These are phyloP conservation scores for Neurospora sp. DNA, from an alignment of 495 filamentous ascomycete genomes.

Conservation along the genomic window DNA sequence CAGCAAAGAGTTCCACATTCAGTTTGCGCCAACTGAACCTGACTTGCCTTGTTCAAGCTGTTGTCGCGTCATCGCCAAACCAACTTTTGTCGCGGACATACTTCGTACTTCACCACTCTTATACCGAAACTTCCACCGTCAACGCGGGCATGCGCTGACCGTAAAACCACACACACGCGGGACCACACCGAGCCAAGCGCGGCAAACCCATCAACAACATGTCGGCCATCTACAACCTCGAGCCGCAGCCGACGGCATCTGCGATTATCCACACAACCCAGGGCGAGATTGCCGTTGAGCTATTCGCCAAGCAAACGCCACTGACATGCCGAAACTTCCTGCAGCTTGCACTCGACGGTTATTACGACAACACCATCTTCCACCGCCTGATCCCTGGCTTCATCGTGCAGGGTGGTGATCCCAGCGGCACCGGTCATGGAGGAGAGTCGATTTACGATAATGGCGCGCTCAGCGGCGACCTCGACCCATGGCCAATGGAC, in stretches of 20 bases:
- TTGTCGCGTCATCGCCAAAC: neutral
- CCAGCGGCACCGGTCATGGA: slow-evolving; percentile 75
- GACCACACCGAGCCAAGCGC: neutral
- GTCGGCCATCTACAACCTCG: slow-evolving; percentile 85
- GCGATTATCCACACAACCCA: slow-evolving; percentile 80
- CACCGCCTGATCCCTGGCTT: slow-evolving; percentile 88
- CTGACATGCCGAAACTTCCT: slow-evolving; percentile 92
- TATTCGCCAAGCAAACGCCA: slow-evolving; percentile 90
- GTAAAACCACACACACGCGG: neutral
- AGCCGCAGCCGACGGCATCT: slow-evolving; percentile 85
- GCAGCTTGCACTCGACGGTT: slow-evolving; percentile 85
- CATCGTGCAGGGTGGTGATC: slow-evolving; percentile 85
- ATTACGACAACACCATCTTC: slow-evolving; percentile 87
- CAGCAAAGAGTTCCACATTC: neutral
- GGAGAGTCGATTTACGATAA: slow-evolving; percentile 87
- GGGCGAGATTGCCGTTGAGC: slow-evolving; percentile 79
- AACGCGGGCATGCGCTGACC: neutral
- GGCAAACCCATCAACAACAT: slow-evolving; percentile 35
- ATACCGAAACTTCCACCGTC: neutral
- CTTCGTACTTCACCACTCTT: neutral
- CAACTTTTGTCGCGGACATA: too few relatives aligned
- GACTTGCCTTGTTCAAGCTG: neutral
- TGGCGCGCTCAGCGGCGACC: slow-evolving; percentile 57
- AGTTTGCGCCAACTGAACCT: neutral
- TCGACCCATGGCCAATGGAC: slow-evolving; percentile 53